Percentiles rank a stretch among this genome's conserved stretches.
These are phyloP conservation scores for Populus hybrid DNA, from an alignment of 441 rosid species.

Conservation along the genomic window DNA sequence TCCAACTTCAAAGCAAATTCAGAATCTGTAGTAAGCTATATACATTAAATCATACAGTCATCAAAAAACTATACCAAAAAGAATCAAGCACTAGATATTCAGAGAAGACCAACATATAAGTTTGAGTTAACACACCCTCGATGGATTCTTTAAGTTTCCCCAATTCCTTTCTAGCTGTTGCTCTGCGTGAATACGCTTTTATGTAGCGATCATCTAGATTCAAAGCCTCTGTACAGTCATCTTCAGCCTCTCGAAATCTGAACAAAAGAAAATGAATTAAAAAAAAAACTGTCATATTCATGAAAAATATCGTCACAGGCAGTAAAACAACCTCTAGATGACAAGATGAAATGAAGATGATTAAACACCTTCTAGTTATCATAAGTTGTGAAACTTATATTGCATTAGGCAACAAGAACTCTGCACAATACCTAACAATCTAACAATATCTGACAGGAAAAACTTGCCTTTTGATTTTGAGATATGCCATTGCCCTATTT, in stretches of 20 bases:
- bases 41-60: constrained; percentile 22
- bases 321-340: neutral
- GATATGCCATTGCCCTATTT: constrained; percentile 93
- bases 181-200: constrained; percentile 92
- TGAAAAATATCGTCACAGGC: neutral
- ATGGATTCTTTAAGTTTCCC: constrained; percentile 69
- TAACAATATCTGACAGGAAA: neutral
- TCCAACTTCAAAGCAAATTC: constrained; percentile 83
- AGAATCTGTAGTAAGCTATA: constrained; percentile 62
- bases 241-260: constrained; percentile 82
- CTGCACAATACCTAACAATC: neutral
- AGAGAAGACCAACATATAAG: neutral
- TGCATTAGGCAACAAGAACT: neutral
- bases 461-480: constrained; percentile 67
- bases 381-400: neutral
- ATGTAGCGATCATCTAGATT: constrained; percentile 83
- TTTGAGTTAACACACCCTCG: constrained; percentile 49
- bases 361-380: neutral
- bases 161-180: constrained; percentile 81
- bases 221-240: constrained; percentile 91
- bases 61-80: constrained; percentile 10
- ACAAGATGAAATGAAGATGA: neutral
- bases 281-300: neutral
- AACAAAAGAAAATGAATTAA: neutral
- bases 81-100: neutral